These are phyloP conservation scores for Filobasidium wieringae DNA, from an alignment of 768 basidiomycete genomes.

Conservation along the genomic window DNA sequence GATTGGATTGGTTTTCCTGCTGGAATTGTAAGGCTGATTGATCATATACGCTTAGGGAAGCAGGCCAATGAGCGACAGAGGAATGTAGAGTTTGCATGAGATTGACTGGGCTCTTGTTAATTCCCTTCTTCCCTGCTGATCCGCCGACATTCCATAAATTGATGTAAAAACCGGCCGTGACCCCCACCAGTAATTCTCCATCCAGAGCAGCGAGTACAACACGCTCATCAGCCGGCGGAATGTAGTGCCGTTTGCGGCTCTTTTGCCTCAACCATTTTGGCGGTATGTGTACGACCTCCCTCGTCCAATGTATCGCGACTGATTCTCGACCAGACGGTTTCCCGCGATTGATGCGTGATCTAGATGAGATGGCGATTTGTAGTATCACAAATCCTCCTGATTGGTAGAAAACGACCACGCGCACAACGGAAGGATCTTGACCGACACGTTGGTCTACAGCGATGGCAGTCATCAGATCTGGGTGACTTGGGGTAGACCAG, in stretches of 20 bases:
- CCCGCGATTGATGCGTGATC: too few species aligned
- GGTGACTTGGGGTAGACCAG: slow-evolving; percentile 33
- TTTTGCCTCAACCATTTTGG: neutral
- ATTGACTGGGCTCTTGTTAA: too few species aligned
- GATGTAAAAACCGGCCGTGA: slow-evolving; percentile 30
- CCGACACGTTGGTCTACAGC: slow-evolving; percentile 9
- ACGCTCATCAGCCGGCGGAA: slow-evolving; percentile 20
- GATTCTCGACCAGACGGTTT: neutral
- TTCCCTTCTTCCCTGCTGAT: neutral
- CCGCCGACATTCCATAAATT: slow-evolving; percentile 20
- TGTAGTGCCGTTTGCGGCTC: neutral
- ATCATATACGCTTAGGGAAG: slow-evolving; percentile 10
- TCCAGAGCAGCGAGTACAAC: slow-evolving; percentile 27
- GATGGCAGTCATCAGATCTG: slow-evolving; percentile 35
- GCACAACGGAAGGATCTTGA: neutral
- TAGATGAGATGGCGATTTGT: neutral
- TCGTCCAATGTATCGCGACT: neutral
- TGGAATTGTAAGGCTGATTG: neutral
- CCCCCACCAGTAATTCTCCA: slow-evolving; percentile 26
- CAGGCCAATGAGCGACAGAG: slow-evolving; percentile 35
- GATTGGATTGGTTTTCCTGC: too few species aligned
- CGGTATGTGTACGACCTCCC: neutral
- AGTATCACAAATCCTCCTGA: slow-evolving; percentile 33
- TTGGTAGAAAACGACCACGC: slow-evolving; percentile 33
- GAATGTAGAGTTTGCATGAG: slow-evolving; percentile 31